phyloP scores from a whole-genome alignment of 2,329 filamentous ascomycete species.

The Colletotrichum sojae region DNA sequence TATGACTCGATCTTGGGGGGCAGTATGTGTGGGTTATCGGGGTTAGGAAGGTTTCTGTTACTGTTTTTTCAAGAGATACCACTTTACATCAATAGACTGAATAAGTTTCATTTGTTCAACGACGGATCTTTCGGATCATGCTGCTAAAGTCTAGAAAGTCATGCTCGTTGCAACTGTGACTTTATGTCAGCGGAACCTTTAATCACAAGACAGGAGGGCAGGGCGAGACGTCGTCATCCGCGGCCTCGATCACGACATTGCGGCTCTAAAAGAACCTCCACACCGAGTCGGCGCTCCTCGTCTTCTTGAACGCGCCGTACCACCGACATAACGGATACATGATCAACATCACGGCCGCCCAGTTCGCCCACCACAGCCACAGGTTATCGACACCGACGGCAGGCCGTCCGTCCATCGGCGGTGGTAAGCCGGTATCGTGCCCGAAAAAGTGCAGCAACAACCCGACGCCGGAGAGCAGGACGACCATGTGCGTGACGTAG shows the following conservation, averaged over 20 bases:
- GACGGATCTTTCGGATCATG: too few species aligned
- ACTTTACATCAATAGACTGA: neutral
- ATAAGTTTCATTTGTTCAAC: neutral
- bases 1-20: too few species aligned
- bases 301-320: constrained; percentile 60
- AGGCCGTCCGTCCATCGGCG: constrained; percentile 43
- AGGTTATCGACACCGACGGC: constrained; percentile 54
- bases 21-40: neutral
- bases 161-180: too few species aligned
- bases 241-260: constrained; percentile 17
- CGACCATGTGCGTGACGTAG: constrained; percentile 56
- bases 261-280: constrained; percentile 60
- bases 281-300: constrained; percentile 57
- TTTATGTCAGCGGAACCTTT: too few species aligned
- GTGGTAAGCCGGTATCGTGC: constrained; percentile 48
- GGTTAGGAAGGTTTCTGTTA: neutral
- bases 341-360: constrained; percentile 51
- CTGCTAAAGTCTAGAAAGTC: too few species aligned
- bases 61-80: constrained; percentile 7
- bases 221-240: constrained; percentile 18
- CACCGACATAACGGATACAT: constrained; percentile 58
- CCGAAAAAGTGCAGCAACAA: constrained; percentile 52
- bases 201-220: too few species aligned
- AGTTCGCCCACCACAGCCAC: constrained; percentile 55
- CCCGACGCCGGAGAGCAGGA: constrained; percentile 48